Conservation (phyloP, 2,329 filamentous ascomycete species). For the Penicillium olsonii region DNA sequence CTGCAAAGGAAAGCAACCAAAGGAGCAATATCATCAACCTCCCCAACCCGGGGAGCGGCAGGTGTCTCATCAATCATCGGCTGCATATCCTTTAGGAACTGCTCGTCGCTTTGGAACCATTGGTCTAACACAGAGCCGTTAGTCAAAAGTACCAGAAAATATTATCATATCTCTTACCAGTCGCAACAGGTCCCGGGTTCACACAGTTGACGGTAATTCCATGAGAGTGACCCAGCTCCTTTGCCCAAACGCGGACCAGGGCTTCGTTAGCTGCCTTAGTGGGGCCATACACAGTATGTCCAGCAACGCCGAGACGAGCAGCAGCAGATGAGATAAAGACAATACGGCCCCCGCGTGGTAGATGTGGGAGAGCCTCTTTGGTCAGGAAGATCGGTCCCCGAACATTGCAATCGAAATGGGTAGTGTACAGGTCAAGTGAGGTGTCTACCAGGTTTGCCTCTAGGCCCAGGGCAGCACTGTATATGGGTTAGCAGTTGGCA, state of each 20-base stretch:
- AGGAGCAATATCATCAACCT: slow-evolving; percentile 18
- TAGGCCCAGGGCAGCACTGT: background rate
- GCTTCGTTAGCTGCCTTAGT: slow-evolving; percentile 51
- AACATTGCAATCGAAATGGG: background rate
- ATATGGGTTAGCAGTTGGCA: no score
- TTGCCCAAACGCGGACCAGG: slow-evolving; percentile 63
- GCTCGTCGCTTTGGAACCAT: background rate
- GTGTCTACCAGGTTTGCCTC: background rate
- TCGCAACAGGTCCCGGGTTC: slow-evolving; percentile 31
- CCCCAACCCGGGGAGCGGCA: slow-evolving; percentile 15
- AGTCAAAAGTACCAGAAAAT: no score
- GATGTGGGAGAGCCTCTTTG: background rate
- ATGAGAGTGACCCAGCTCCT: slow-evolving; percentile 30
- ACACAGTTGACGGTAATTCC: slow-evolving; percentile 34
- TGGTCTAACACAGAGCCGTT: background rate
- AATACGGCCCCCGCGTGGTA: background rate
- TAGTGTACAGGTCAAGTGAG: background rate
- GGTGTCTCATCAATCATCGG: slow-evolving; percentile 4
- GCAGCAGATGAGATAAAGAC: background rate
- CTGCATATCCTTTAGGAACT: background rate
- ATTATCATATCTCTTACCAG: slow-evolving; percentile 21
- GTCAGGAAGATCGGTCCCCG: background rate
- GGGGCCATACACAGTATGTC: background rate
- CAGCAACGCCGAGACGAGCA: background rate
- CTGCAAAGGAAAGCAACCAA: slow-evolving; percentile 21